A percentile compares a stretch with the other conserved stretches of the same genome.
These are phyloP conservation scores for Papiliotrema laurentii DNA, from an alignment of 1,284 basidiomycete species.

Conservation along the genomic window DNA sequence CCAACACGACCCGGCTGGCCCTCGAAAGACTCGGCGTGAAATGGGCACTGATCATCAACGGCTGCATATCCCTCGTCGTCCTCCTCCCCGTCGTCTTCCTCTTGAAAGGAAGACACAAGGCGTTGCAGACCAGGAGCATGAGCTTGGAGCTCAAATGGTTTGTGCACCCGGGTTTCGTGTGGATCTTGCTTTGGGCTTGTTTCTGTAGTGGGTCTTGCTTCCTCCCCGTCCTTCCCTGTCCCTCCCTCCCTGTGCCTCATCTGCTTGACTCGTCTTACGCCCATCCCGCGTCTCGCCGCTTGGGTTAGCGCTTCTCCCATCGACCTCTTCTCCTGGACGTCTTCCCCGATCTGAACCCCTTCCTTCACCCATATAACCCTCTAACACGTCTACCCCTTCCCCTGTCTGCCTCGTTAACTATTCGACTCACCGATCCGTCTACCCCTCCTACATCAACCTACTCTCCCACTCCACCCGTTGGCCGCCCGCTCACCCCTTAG, in stretches of 20 bases:
- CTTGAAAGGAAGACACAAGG: conserved; percentile 37
- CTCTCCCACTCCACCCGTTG: too few species aligned
- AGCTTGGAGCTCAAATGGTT: conserved; percentile 32
- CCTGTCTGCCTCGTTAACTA: too few species aligned
- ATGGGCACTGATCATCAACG: conserved; percentile 25
- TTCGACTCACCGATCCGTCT: too few species aligned
- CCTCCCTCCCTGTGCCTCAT: neutral
- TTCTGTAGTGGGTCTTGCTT: conserved; percentile 20
- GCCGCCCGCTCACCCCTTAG: conserved; percentile 11
- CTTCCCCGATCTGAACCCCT: neutral
- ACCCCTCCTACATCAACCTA: too few species aligned
- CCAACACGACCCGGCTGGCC: conserved; percentile 14
- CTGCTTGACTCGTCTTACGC: neutral
- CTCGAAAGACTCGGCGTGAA: conserved; percentile 26
- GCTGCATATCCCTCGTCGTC: conserved; percentile 22
- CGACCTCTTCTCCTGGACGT: too few species aligned
- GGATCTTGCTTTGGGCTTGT: conserved; percentile 34
- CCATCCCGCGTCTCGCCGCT: neutral
- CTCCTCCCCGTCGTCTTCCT: conserved; percentile 25
- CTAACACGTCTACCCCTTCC: too few species aligned
- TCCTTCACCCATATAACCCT: neutral
- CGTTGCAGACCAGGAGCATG: conserved; percentile 24
- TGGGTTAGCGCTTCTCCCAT: too few species aligned
- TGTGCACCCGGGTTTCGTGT: conserved; percentile 30
- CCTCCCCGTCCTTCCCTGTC: neutral